Evolutionary conservation across 257 asterid genomes (phyloP).

Genomic region (Fraxinus anomala): DNA sequence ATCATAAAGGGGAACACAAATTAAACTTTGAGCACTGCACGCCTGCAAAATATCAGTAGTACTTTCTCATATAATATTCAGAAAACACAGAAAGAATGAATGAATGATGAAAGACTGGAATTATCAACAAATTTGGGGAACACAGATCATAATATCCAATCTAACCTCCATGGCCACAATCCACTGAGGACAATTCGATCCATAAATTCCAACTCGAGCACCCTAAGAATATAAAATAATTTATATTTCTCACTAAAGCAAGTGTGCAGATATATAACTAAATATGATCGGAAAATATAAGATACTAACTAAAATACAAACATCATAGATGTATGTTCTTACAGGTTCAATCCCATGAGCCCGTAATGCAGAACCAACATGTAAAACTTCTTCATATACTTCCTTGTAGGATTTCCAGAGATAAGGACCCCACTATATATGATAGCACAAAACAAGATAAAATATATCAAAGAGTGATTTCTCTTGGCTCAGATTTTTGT

Average conservation of each 20-base stretch:
- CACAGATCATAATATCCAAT: conserved; percentile 3
- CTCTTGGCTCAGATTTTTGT: not conserved
- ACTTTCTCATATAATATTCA: conserved; percentile 8
- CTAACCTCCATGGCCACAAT: conserved; percentile 95
- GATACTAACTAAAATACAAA: not conserved
- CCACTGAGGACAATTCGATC: conserved; percentile 97
- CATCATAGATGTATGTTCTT: conserved; percentile 34
- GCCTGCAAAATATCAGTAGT: conserved; percentile 51
- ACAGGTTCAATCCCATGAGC: conserved; percentile 74
- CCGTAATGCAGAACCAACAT: conserved; percentile 75
- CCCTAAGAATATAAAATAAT: conserved; percentile 46
- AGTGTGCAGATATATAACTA: not conserved
- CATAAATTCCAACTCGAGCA: conserved; percentile 83
- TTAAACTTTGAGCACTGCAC: conserved; percentile 72
- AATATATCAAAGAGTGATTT: not conserved
- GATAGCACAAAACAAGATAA: conserved; percentile 9
- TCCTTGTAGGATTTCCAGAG: conserved; percentile 81
- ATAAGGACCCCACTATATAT: conserved; percentile 79
- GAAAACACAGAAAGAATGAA: not conserved
- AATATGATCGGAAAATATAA: not conserved
- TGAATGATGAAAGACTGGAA: not conserved
- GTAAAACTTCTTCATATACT: conserved; percentile 66
- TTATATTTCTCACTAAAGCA: not conserved
- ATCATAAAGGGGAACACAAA: conserved; percentile 93
- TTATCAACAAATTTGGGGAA: not conserved